A percentile compares a stretch with the other conserved stretches of the same genome.
phyloP scores from a whole-genome alignment of 208 protist genomes.

The Crithidia brevicula region DNA sequence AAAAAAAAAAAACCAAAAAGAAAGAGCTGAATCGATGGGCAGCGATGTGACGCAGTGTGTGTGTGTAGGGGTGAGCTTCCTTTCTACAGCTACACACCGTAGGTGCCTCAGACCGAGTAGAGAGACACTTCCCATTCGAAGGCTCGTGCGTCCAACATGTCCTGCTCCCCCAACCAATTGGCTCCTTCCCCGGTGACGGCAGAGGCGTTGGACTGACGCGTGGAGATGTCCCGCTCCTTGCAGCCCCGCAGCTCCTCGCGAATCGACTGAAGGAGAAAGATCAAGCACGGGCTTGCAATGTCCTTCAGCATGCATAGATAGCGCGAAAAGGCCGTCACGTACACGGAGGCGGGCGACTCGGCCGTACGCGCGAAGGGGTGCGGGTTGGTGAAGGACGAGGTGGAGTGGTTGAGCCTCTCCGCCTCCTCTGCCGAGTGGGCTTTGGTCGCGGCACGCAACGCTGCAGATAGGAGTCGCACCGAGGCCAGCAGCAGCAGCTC shows the following conservation, averaged over 20 bases:
- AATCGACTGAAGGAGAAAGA: conserved; percentile 27
- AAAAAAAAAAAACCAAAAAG: conserved; percentile 2
- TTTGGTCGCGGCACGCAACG: background rate
- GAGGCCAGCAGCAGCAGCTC: conserved; percentile 43
- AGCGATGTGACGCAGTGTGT: too few species aligned
- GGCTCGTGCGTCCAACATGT: conserved; percentile 17
- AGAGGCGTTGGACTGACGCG: conserved; percentile 1
- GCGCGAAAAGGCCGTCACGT: conserved; percentile 43
- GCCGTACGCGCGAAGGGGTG: background rate
- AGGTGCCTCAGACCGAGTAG: conserved; percentile 9
- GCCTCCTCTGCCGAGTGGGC: conserved; percentile 6
- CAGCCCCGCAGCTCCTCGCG: conserved; percentile 27
- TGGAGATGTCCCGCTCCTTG: conserved; percentile 12
- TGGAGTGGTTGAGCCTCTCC: conserved; percentile 5
- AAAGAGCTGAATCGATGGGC: too few species aligned
- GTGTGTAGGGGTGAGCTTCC: background rate
- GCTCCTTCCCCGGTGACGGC: background rate
- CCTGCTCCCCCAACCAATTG: conserved; percentile 22
- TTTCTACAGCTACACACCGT: background rate
- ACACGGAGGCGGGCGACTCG: conserved; percentile 37
- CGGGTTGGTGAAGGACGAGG: conserved; percentile 4
- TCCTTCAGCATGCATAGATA: conserved; percentile 51
- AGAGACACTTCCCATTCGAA: conserved; percentile 18
- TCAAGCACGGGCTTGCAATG: conserved; percentile 30
- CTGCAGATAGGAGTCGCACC: conserved; percentile 20